Conservation (phyloP, 2,329 filamentous ascomycete genomes). For the Aspergillus pseudonomiae region DNA sequence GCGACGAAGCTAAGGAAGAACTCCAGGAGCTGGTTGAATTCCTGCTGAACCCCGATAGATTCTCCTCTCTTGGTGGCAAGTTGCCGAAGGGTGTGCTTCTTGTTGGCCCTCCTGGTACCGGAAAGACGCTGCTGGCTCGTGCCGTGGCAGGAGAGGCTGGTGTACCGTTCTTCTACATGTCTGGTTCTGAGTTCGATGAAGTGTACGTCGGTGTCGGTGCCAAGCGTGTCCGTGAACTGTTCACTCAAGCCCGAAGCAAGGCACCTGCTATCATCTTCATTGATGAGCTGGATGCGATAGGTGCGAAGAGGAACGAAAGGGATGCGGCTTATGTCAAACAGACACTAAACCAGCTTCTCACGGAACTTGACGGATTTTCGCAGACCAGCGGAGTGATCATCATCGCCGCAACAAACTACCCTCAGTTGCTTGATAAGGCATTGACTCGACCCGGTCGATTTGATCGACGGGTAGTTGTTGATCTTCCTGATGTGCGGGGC, state of each 20-base stretch:
- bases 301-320: conserved; percentile 86
- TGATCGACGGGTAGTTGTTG: conserved; percentile 87
- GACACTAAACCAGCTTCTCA: conserved; percentile 94
- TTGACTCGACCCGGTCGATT: conserved; percentile 93
- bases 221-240: conserved; percentile 94
- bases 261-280: conserved; percentile 94
- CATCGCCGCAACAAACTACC: conserved; percentile 94
- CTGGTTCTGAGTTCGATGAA: conserved; percentile 96
- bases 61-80: conserved; percentile 92
- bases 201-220: conserved; percentile 96
- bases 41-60: conserved; percentile 87
- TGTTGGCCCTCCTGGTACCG: conserved; percentile 93
- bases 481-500: conserved; percentile 88
- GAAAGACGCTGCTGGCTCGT: conserved; percentile 92
- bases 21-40: conserved; percentile 97
- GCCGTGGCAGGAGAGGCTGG: conserved; percentile 96
- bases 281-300: conserved; percentile 91
- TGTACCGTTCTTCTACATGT: conserved; percentile 99
- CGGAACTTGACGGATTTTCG: conserved; percentile 95
- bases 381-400: conserved; percentile 95
- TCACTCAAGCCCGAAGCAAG: conserved; percentile 78
- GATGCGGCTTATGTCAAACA: conserved; percentile 97
- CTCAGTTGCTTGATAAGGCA: conserved; percentile 90
- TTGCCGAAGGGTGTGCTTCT: conserved; percentile 95
- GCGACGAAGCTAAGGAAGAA: conserved; percentile 97